phyloP scores from a whole-genome alignment of 1,284 basidiomycete genomes.

The Athelia psychrophila region DNA sequence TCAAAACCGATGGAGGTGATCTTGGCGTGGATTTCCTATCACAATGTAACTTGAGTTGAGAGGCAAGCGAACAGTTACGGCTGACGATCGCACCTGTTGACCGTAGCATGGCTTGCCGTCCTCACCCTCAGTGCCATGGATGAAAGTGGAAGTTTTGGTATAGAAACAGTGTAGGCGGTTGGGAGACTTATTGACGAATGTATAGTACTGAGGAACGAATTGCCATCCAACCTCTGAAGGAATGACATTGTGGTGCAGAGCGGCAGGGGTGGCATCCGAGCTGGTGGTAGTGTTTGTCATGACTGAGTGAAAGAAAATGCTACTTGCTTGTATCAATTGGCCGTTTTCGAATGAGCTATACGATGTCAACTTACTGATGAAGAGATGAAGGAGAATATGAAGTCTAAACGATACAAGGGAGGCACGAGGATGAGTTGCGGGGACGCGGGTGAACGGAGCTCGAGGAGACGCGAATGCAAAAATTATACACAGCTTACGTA shows the following conservation, averaged over 20 bases:
- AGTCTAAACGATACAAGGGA: conserved; percentile 24
- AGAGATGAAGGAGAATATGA: conserved; percentile 18
- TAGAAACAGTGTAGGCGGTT: conserved; percentile 98
- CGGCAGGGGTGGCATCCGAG: conserved; percentile 25
- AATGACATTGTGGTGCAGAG: conserved; percentile 56
- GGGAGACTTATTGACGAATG: conserved; percentile 97
- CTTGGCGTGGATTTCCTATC: conserved; percentile 98
- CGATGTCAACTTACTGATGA: conserved; percentile 16
- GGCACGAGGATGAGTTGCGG: conserved; percentile 15
- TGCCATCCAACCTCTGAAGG: conserved; percentile 95
- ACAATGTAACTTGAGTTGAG: no score
- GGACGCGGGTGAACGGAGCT: conserved; percentile 16
- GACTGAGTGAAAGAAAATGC: conserved; percentile 3
- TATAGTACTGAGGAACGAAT: conserved; percentile 96
- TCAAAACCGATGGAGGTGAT: conserved; percentile 92
- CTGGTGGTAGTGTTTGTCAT: conserved; percentile 26
- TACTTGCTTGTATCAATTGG: background rate
- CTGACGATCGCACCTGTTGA: conserved; percentile 69
- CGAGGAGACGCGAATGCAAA: conserved; percentile 1
- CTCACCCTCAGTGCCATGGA: conserved; percentile 95
- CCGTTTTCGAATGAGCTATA: conserved; percentile 4
- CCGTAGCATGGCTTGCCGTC: conserved; percentile 86
- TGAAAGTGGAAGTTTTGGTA: conserved; percentile 96
- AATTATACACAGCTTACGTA: no score
- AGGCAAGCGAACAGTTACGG: no score